phyloP scores from a whole-genome alignment of 1,284 basidiomycete species.

The Ustilago curta region DNA sequence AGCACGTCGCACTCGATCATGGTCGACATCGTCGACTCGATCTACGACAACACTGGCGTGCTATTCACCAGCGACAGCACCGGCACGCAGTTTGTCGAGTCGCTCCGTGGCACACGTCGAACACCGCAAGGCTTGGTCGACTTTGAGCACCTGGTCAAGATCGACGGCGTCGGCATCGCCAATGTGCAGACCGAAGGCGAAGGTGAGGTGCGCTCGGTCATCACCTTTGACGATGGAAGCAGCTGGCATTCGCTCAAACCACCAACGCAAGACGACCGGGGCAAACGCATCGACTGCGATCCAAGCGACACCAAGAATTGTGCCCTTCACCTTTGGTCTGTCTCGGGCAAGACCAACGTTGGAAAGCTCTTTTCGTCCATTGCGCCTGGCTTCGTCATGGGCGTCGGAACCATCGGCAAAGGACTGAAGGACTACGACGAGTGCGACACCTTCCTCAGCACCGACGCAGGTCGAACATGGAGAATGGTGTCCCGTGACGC shows the following conservation, averaged over 20 bases:
- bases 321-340: conserved; percentile 89
- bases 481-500: conserved; percentile 80
- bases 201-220: conserved; percentile 80
- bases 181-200: conserved; percentile 79
- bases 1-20: conserved; percentile 90
- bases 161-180: conserved; percentile 93
- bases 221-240: conserved; percentile 93
- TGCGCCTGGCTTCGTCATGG: conserved; percentile 94
- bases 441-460: conserved; percentile 92
- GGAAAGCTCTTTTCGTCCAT: conserved; percentile 93
- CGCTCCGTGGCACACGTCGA: conserved; percentile 88
- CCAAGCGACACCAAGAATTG: conserved; percentile 75
- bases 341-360: conserved; percentile 89
- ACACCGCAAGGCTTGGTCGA: conserved; percentile 90
- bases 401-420: conserved; percentile 86
- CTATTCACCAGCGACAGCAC: conserved; percentile 94
- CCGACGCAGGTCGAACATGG: conserved; percentile 90
- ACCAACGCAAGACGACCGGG: conserved; percentile 76
- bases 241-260: conserved; percentile 80
- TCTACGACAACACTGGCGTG: conserved; percentile 80
- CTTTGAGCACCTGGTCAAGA: conserved; percentile 88
- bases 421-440: conserved; percentile 82
- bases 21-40: conserved; percentile 79
- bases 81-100: conserved; percentile 94
- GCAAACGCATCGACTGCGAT: conserved; percentile 77